Evolutionary conservation across 192 early-diverging fungal species (phyloP), one percentile per base, ranked within the genome.

Genomic region (Linderina pennispora): DNA sequence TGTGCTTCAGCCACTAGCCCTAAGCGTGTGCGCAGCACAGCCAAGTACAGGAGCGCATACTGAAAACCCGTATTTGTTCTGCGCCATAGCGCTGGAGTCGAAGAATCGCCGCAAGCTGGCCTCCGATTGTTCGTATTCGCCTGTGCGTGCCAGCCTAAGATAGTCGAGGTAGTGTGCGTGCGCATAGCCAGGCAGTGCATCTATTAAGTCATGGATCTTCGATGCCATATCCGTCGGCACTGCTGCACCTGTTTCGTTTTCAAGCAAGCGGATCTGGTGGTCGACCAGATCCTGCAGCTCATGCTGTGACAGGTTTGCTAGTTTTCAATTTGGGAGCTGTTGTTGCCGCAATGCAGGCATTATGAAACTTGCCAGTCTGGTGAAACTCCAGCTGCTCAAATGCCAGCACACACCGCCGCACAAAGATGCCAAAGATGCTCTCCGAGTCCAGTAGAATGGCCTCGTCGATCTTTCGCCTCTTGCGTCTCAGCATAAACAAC

Each of bases 331-430:
- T 31, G 6, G 28, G 28, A 11, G 38, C 41, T 0, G 1, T 8
- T 1, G 23, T 19, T n/a, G 62, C 62, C 4, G 21, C 44, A 6
- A 18, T 39, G 23, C 55, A 71, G 13, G 60, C 62, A 1, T 18
- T 24, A 24, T 55, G 49, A 19, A 73, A 43, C 32, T 4, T 9
- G 33, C 49, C 42, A 6, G 45, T 52, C 23, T 62, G 50, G 43
- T 73, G 58, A 42, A 73, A 73, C 50, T 73, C 69, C 23, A 73
- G 48, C 50, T 61, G 69, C 14, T 60, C 47, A 25, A 65, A 73
- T 1, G 69, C 69, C 54, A 73, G 33, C 10, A 45, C 46, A 31
- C 69, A 73, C 19, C 69, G 53, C 1, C 69, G 62, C 25, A 62
- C 54, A 35, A 65, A 73, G 22, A 73, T 47, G 0, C 69, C 69